Evolutionary conservation across 2,329 filamentous ascomycete species (phyloP).

Genomic region (Anisogramma anomala): DNA sequence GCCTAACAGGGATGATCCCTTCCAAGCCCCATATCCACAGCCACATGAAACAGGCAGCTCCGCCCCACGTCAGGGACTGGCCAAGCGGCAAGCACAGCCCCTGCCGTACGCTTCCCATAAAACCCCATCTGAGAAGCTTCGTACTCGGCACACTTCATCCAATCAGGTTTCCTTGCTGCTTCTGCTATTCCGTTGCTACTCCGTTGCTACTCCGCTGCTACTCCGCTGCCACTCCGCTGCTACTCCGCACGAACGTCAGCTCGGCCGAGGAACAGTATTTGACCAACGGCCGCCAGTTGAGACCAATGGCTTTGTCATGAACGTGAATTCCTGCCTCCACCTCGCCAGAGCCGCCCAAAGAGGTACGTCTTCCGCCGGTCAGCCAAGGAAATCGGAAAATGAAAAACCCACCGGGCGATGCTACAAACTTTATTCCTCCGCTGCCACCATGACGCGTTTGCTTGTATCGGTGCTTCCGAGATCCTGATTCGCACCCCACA

Average conservation of each 20-base stretch:
- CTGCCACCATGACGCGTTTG: too few relatives aligned
- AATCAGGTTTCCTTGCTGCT: background rate
- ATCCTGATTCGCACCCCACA: too few relatives aligned
- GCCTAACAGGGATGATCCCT: constrained; percentile 5
- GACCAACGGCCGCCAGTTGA: background rate
- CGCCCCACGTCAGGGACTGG: too few relatives aligned
- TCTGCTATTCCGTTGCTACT: too few relatives aligned
- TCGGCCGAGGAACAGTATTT: background rate
- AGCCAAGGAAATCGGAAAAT: background rate
- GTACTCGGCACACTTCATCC: background rate
- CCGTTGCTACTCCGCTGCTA: too few relatives aligned
- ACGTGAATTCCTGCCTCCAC: background rate
- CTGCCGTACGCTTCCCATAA: constrained; percentile 9
- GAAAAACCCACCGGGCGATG: background rate
- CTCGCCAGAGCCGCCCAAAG: constrained; percentile 4
- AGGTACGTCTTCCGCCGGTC: constrained; percentile 10
- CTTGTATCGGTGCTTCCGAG: too few relatives aligned
- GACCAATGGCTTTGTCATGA: background rate
- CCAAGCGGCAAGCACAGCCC: too few relatives aligned
- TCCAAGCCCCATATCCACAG: constrained; percentile 2
- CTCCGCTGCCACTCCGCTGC: background rate
- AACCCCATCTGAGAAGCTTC: background rate
- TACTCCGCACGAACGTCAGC: too few relatives aligned
- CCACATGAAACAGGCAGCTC: constrained; percentile 13
- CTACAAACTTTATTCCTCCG: too few relatives aligned